Base-by-base conservation (phyloP, 495 filamentous ascomycete species). In the Achaetomiella virescens region DNA sequence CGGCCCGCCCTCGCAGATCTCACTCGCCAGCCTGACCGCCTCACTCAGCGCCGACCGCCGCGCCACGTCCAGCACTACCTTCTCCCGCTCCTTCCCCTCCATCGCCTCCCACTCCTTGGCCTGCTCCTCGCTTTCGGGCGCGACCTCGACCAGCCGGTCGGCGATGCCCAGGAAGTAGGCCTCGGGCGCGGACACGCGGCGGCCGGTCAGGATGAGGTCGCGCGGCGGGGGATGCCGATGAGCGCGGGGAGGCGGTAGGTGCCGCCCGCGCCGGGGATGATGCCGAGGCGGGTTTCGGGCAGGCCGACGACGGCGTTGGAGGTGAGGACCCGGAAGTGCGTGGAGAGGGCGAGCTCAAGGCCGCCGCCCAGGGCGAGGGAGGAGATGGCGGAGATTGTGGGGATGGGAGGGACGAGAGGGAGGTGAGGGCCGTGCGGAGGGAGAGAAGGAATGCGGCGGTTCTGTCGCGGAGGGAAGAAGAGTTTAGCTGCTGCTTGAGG, bases 211-310 rank as follows among this genome's bases (percentile, higher is more conserved):
- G 8, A 97, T 83, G 44, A 97, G 68, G 64, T 97, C 90, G 42
- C 90, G 74, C 7, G 93, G 21, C 87, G 81, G 8, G 75, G 69
- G 5, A 82, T 67, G 5, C 93, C 95, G 50, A 97, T 84, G 15
- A 97, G 63, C 0, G 70, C 71, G 0, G 88, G 90, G 0, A 98
- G 79, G 5, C 93, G 84, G 66, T 88, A 91, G 0, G 91, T 96
- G 17, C 93, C 93, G 6, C 93, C 93, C 0, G 93, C 95, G 41
- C 93, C 93, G 6, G 93, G 93, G 55, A 97, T 86, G 63, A 98
- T 97, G 21, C 86, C 93, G 1, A 98, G 79, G 0, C 90, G 75
- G 0, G 93, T 97, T 64, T 98, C 93, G 2, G 93, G 93, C 2
- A 98, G 80, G 1, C 82, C 92, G 52, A 98, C 83, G 43, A 76